phyloP scores from a whole-genome alignment of 75 land plant species.

The Cunninghamia lanceolata region DNA sequence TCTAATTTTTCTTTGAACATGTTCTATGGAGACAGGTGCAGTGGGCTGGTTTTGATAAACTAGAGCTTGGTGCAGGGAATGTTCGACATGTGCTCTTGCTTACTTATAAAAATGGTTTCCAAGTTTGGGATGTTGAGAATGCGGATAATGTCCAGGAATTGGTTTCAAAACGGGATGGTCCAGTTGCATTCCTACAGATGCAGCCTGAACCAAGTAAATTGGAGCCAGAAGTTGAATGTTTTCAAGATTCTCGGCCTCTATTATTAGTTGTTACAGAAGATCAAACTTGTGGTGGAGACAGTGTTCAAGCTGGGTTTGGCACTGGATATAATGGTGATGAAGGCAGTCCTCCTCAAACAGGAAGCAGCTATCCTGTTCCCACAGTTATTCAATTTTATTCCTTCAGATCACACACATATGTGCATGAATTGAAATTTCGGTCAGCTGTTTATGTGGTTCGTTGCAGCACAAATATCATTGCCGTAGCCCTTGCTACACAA shows the following conservation, averaged over 20 bases:
- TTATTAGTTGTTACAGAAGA: slow-evolving; percentile 79
- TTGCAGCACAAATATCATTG: slow-evolving; percentile 80
- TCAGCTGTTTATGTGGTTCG: slow-evolving; percentile 81
- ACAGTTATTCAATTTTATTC: slow-evolving; percentile 87
- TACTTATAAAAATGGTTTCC: slow-evolving; percentile 85
- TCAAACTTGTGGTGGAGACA: slow-evolving; percentile 17
- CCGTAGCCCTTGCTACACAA: slow-evolving; percentile 82
- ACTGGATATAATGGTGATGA: slow-evolving; percentile 30
- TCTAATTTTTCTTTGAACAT: neutral
- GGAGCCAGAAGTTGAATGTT: slow-evolving; percentile 37
- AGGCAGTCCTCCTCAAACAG: slow-evolving; percentile 20
- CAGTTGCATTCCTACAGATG: slow-evolving; percentile 82
- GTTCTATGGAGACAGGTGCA: slow-evolving; percentile 49
- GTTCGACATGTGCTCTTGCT: slow-evolving; percentile 63
- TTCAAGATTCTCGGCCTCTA: slow-evolving; percentile 61
- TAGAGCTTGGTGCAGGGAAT: slow-evolving; percentile 63
- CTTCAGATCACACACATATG: slow-evolving; percentile 63
- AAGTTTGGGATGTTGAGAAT: slow-evolving; percentile 95
- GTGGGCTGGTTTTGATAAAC: slow-evolving; percentile 88
- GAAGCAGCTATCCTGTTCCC: slow-evolving; percentile 39
- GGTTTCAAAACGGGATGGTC: slow-evolving; percentile 91
- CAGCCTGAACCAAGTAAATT: slow-evolving; percentile 56
- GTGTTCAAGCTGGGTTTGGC: slow-evolving; percentile 29
- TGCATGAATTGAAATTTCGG: slow-evolving; percentile 74
- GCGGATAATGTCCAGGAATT: slow-evolving; percentile 73